Evolutionary conservation across 2,329 filamentous ascomycete species (phyloP).

Genomic region (Pseudogymnoascus sp.): DNA sequence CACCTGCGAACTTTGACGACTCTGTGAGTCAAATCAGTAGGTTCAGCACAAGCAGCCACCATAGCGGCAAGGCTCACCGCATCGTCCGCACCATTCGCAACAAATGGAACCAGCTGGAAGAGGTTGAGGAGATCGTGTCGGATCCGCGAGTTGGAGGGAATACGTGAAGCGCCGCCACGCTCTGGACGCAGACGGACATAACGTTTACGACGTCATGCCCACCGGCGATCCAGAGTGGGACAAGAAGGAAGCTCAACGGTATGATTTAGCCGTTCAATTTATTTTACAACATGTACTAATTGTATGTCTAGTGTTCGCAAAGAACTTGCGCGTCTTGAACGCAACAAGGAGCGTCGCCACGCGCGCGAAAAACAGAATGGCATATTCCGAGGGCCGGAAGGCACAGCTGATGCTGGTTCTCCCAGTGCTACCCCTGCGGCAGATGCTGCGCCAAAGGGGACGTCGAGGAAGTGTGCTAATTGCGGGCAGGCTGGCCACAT

Average conservation of each 20-base stretch:
- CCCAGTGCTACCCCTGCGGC: conserved; percentile 38
- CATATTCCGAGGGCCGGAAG: conserved; percentile 26
- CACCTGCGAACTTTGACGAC: conserved; percentile 60
- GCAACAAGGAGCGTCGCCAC: conserved; percentile 84
- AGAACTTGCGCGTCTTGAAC: conserved; percentile 76
- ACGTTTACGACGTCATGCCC: conserved; percentile 50
- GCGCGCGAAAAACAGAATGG: conserved; percentile 87
- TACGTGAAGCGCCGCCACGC: conserved; percentile 67
- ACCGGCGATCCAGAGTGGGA: conserved; percentile 62
- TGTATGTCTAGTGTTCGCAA: conserved; percentile 48
- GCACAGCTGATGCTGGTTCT: conserved; percentile 28
- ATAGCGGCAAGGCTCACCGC: conserved; percentile 57
- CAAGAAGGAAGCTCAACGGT: conserved; percentile 51
- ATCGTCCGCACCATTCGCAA: conserved; percentile 65
- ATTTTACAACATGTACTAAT: conserved; percentile 19
- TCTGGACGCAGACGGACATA: conserved; percentile 27
- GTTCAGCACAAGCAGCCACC: conserved; percentile 60
- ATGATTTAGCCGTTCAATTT: conserved; percentile 19
- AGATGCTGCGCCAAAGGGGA: conserved; percentile 50
- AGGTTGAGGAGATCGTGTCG: conserved; percentile 54
- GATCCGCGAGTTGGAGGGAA: conserved; percentile 83
- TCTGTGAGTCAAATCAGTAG: conserved; percentile 71
- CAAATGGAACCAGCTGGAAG: conserved; percentile 54
- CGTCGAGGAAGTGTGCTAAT: conserved; percentile 90
- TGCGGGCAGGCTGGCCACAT: conserved; percentile 96